These are phyloP conservation scores for Penicillium sp. DNA, from an alignment of 2,329 filamentous ascomycete species.

Conservation along the genomic window DNA sequence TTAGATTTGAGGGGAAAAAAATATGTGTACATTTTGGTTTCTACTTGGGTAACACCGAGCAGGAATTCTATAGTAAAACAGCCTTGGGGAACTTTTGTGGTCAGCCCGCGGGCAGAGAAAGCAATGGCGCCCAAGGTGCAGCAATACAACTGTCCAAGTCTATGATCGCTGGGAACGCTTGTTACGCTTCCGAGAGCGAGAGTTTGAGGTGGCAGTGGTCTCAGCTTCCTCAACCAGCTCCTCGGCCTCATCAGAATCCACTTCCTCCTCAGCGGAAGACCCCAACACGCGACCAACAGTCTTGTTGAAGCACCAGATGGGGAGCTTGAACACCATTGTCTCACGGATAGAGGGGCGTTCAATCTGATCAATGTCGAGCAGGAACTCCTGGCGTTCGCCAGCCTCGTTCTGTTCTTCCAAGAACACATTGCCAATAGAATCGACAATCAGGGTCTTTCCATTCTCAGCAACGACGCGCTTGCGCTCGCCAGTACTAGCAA, in stretches of 20 bases:
- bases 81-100: not conserved
- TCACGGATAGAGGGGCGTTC: conserved; percentile 72
- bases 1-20: not conserved
- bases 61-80: conserved; percentile 6
- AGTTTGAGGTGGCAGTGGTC: conserved; percentile 26
- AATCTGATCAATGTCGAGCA: conserved; percentile 87
- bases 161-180: conserved; percentile 33
- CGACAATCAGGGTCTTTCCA: conserved; percentile 90
- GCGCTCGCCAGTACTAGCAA: conserved; percentile 67
- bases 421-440: conserved; percentile 87
- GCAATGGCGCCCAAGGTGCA: not conserved
- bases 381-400: conserved; percentile 74
- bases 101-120: not conserved
- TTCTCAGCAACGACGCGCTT: conserved; percentile 92
- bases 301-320: conserved; percentile 66
- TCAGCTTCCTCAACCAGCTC: conserved; percentile 26
- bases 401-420: conserved; percentile 90
- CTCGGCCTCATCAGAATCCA: conserved; percentile 16
- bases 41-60: not conserved
- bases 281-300: conserved; percentile 32
- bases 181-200: conserved; percentile 25
- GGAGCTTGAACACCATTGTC: conserved; percentile 77
- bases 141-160: not conserved
- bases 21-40: conserved; percentile 11
- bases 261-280: conserved; percentile 22